These are phyloP conservation scores for Tolypocladium sp. DNA, from an alignment of 2,329 filamentous ascomycete genomes.

Conservation along the genomic window DNA sequence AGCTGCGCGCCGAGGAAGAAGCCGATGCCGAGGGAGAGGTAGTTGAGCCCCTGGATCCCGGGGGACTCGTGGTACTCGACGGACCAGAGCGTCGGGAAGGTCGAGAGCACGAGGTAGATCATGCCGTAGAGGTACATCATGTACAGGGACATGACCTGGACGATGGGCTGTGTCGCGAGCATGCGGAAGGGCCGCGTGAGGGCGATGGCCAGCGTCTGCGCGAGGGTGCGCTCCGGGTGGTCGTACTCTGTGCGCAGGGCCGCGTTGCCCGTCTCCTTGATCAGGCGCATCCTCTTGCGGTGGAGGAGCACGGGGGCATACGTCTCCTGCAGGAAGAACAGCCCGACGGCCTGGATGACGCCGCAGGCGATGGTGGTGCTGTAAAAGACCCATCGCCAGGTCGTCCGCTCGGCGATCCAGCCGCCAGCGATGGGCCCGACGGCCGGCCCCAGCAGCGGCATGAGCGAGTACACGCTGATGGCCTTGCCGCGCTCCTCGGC, in stretches of 20 bases:
- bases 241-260: conserved; percentile 43
- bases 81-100: conserved; percentile 45
- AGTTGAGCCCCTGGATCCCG: conserved; percentile 31
- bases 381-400: conserved; percentile 69
- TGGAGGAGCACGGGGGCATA: conserved; percentile 52
- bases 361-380: conserved; percentile 54
- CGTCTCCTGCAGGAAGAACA: conserved; percentile 53
- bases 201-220: conserved; percentile 44
- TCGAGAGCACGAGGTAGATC: conserved; percentile 43
- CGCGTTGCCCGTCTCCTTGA: conserved; percentile 46
- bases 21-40: conserved; percentile 18
- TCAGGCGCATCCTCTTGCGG: conserved; percentile 47
- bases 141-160: conserved; percentile 56
- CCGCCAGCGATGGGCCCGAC: conserved; percentile 37
- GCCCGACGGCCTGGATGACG: conserved; percentile 46
- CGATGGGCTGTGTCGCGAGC: conserved; percentile 53
- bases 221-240: conserved; percentile 19
- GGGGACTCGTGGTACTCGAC: conserved; percentile 47
- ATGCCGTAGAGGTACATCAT: conserved; percentile 57
- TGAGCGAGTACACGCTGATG: conserved; percentile 54
- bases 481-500: conserved; percentile 51
- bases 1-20: conserved; percentile 22
- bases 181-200: conserved; percentile 55
- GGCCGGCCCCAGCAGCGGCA: conserved; percentile 48
- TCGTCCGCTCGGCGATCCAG: conserved; percentile 35